Base-by-base conservation (phyloP, 306 rosid species). In the Vigna hirtella region DNA sequence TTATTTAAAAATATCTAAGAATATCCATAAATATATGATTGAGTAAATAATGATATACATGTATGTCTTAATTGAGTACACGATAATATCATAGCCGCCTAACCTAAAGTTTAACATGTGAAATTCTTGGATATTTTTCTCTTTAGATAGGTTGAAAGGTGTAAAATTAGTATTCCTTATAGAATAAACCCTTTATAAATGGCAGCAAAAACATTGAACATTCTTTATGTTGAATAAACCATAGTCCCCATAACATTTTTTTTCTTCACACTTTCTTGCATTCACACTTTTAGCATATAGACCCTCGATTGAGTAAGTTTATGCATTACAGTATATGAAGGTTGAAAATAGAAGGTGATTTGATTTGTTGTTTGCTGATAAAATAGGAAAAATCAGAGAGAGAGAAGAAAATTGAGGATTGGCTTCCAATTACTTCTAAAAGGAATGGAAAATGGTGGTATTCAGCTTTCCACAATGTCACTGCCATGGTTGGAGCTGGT, bases 401-500 rank as follows among this genome's bases (percentile, higher is more conserved):
- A 67, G 84, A 88, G 53, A 93, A 72, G 79, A 73, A 40, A 42
- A 85, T 93, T 28, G 91, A 90, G 13, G 93, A 90, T 1, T 93
- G 98, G 91, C 98, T 93, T 80, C 97, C 96, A 22, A 90, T 93
- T 51, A 87, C 95, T 11, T 88, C 97, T 0, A 74, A 88, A 34
- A 89, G 98, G 61, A 90, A 88, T 75, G 98, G 90, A 77, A 93
- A 91, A 73, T 93, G 98, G 98, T 93, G 95, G 93, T 87, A 93
- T 85, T 80, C 98, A 2, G 89, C 98, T 47, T 91, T 91, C 77
- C 98, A 91, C 93, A 91, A 93, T 78, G 84, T 93, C 66, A 90
- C 96, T 32, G 93, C 98, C 77, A 93, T 91, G 98, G 96, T 93
- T 67, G 98, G 97, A 18, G 97, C 95, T 32, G 98, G 98, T 51